A percentile compares a stretch with the other conserved stretches of the same genome.
phyloP scores from a whole-genome alignment of 1,284 basidiomycete genomes.

The Chalciporus sp. region DNA sequence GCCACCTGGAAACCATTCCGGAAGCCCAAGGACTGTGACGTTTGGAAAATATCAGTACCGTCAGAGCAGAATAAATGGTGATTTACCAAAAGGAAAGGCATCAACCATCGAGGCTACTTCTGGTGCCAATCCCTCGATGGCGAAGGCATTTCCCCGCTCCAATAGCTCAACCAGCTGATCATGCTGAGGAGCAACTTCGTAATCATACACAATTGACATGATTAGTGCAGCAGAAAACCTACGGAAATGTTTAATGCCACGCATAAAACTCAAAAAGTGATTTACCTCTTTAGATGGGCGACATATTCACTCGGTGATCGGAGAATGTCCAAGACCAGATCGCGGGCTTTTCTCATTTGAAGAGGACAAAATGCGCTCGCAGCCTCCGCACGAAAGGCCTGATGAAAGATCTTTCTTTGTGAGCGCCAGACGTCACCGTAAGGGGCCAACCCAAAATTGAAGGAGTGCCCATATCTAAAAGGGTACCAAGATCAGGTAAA shows the following conservation, averaged over 20 bases:
- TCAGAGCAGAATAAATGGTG: not conserved
- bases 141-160: conserved; percentile 16
- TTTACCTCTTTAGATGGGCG: conserved; percentile 21
- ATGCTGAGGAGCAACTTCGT: conserved; percentile 17
- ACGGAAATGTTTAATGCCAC: not conserved
- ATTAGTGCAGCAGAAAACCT: conserved; percentile 26
- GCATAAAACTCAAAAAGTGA: not conserved
- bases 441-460: conserved; percentile 21
- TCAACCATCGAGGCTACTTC: conserved; percentile 21
- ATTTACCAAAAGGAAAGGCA: conserved; percentile 26
- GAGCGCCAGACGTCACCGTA: conserved; percentile 29
- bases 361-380: conserved; percentile 17
- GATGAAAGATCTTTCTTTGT: conserved; percentile 30
- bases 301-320: conserved; percentile 13
- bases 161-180: conserved; percentile 26
- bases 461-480: conserved; percentile 29
- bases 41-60: not conserved
- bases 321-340: conserved; percentile 24
- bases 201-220: conserved; percentile 31
- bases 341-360: conserved; percentile 23
- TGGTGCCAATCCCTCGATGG: conserved; percentile 16
- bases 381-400: conserved; percentile 29
- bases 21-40: conserved; percentile 23
- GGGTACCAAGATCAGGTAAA: not conserved
- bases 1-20: conserved; percentile 29